Base-by-base conservation (phyloP, 2,329 filamentous ascomycete genomes). In the Zymoseptoria ardabiliae region DNA sequence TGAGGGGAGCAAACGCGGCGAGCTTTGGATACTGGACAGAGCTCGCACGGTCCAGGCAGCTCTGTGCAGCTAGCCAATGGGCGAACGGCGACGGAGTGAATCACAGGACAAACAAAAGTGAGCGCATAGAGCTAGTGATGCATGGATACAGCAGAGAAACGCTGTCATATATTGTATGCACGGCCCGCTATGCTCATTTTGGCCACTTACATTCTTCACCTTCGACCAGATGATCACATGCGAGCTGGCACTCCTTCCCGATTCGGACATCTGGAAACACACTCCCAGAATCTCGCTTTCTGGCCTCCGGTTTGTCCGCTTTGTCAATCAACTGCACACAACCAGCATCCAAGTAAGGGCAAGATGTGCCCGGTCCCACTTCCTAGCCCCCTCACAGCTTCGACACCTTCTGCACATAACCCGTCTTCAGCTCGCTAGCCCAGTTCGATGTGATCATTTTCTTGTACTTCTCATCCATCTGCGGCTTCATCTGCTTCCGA, bases 381-480 rank as follows among this genome's bases (percentile, higher is more conserved):
- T 9, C 25, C 8, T 7, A 9, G 25, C 2, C 8, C 25, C 25
- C 8, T 45, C 35, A 45, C 11, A 45, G 35, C 35, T 45, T 45
- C 35, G 35, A 45, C 13, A 45, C 35, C 35, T 45, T 45, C 35
- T 13, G 35, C 35, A n/a, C 35, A 45, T 45, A 45, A n/a, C 17
- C 17, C 35, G 17, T 45, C 35, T 45, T 45, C 35, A 45, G 35
- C 35, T 45, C 35, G n/a, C 13, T 45, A n/a, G 35, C 35, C 35
- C 35, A 45, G 6, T 45, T 45, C 35, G 35, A 45, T 7, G 35
- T 45, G 35, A 70, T 64, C 7, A 63, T 58, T 50, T 58, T 54
- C 2, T 69, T 13, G 52, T 67, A 71, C 50, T 68, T 64, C 50
- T 69, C 68, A 52, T 63, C 66, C 63, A 75, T 62, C 55, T 62